Evolutionary conservation across 1,139 yeast species (phyloP).

Genomic region (Kodamaea sp.): DNA sequence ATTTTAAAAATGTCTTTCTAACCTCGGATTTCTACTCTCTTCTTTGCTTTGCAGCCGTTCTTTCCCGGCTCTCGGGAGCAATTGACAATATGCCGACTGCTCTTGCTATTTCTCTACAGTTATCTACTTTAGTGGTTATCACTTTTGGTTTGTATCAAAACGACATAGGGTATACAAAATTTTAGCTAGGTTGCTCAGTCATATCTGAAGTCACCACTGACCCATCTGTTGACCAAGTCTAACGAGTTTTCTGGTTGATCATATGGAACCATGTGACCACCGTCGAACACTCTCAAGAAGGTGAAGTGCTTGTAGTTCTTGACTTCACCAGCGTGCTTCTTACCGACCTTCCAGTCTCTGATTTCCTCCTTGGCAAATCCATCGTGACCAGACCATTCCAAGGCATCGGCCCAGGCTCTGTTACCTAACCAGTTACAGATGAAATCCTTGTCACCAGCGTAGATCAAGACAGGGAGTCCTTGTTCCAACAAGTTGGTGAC

Average conservation of each 20-base stretch:
- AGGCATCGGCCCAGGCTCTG: conserved; percentile 74
- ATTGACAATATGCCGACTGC: too few relatives aligned
- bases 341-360: conserved; percentile 41
- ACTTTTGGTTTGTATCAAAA: too few relatives aligned
- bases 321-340: conserved; percentile 46
- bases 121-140: too few relatives aligned
- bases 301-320: conserved; percentile 48
- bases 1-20: too few relatives aligned
- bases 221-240: conserved; percentile 52
- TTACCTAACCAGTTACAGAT: conserved; percentile 89
- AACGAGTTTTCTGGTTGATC: conserved; percentile 49
- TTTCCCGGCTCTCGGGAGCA: too few relatives aligned
- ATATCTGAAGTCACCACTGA: conserved; percentile 33
- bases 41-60: too few relatives aligned
- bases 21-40: too few relatives aligned
- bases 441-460: conserved; percentile 86
- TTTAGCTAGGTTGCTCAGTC: conserved; percentile 1
- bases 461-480: conserved; percentile 68
- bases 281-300: conserved; percentile 48
- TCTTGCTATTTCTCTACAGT: too few relatives aligned
- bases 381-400: conserved; percentile 65
- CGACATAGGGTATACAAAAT: too few relatives aligned
- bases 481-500: conserved; percentile 57
- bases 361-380: conserved; percentile 48
- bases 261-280: conserved; percentile 54